phyloP scores from a whole-genome alignment of 2,329 filamentous ascomycete species.

The Dendryphion nanum region DNA sequence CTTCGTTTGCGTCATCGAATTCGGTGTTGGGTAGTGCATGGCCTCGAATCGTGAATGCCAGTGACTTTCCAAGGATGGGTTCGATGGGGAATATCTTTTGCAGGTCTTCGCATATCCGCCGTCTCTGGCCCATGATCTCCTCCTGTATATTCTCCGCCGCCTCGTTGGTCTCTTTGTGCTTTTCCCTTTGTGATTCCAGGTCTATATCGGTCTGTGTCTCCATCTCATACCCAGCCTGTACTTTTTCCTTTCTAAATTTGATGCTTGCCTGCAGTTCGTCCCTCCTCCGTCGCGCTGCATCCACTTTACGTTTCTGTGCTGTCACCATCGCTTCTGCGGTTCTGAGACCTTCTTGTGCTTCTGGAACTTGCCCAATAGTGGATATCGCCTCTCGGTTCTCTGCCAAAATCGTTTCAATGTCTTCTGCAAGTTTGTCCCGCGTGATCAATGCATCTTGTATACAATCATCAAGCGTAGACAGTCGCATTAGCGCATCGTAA shows the following conservation, averaged over 20 bases:
- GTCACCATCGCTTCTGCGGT: conserved; percentile 54
- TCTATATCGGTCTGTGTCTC: conserved; percentile 61
- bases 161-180: conserved; percentile 51
- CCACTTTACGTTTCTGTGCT: conserved; percentile 65
- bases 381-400: conserved; percentile 39
- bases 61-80: conserved; percentile 59
- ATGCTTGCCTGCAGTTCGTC: conserved; percentile 69
- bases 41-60: conserved; percentile 81
- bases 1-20: conserved; percentile 70
- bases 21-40: conserved; percentile 77
- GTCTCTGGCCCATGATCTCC: conserved; percentile 77
- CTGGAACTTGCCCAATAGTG: conserved; percentile 37
- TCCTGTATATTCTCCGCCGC: conserved; percentile 59
- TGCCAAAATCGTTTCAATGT: conserved; percentile 62
- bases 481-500: conserved; percentile 82
- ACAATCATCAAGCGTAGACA: conserved; percentile 85
- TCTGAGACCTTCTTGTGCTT: conserved; percentile 45
- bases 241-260: conserved; percentile 63
- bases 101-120: conserved; percentile 84
- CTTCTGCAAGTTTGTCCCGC: conserved; percentile 68
- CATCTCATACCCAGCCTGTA: conserved; percentile 59
- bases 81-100: conserved; percentile 77
- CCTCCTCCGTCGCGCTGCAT: conserved; percentile 59
- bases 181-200: conserved; percentile 53
- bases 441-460: conserved; percentile 86